Base-by-base conservation (phyloP, 2,329 filamentous ascomycete species). In the Aspergillus viridinutans region DNA sequence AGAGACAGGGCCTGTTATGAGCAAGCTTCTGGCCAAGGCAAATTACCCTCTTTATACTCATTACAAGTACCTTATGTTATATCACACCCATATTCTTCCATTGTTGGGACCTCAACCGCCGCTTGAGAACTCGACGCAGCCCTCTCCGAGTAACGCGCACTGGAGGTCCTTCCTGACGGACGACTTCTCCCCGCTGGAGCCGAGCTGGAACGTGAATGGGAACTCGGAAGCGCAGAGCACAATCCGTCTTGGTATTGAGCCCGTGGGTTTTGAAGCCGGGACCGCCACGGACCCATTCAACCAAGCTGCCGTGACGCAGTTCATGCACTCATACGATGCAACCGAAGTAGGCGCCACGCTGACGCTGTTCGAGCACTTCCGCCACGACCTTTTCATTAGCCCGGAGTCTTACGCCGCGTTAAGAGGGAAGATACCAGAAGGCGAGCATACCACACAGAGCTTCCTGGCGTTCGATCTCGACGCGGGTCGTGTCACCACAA, bases 141-240 rank as follows among this genome's bases (percentile, higher is more conserved):
- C 38, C 17, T 42, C 38, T 3, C 38, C 38, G 17, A 20, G 17
- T n/a, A 42, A 42, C 17, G 38, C 38, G 8, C 54, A 9, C 12
- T 55, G 54, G 54, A 52, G 38, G 32, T 43, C 32, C n/a, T 55
- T 55, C 42, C 50, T 55, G 48, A 55, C 54, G 5, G 54, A 55
- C 14, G 54, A 55, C 28, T 52, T 45, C 6, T 32, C 54, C 20
- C 54, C 54, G 17, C 14, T 55, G 10, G 54, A 55, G 32, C 43
- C 42, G n/a, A 55, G 54, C 26, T 52, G 48, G 49, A 55, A 43
- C 23, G 51, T 32, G 49, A 38, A 55, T 17, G 49, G 43, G 7
- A 26, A 35, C 8, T 12, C 28, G 28, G 28, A 29, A 29, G 28
- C 28, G 10, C n/a, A 26, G 17, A 26, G 48, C 20, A 52, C 29